Conservation (phyloP, 345 rosid species). For the Brassica nigra region DNA sequence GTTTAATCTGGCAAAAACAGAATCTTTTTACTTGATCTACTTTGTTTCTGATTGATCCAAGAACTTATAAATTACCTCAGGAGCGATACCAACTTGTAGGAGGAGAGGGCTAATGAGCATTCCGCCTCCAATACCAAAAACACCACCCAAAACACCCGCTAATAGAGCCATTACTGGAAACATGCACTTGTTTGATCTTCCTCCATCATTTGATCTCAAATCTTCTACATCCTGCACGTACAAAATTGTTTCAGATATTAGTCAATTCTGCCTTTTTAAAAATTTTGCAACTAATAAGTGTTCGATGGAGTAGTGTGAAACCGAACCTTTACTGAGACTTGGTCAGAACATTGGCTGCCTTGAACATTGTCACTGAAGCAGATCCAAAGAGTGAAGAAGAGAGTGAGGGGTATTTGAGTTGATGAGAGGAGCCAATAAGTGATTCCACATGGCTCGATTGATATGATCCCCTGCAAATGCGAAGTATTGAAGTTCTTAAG, state of each 20-base stretch:
- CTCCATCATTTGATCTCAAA: slow-evolving; percentile 24
- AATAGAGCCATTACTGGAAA: slow-evolving; percentile 74
- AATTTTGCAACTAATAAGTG: neutral
- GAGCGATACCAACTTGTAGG: slow-evolving; percentile 71
- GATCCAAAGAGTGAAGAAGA: slow-evolving; percentile 69
- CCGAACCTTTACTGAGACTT: slow-evolving; percentile 40
- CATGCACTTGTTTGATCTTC: slow-evolving; percentile 44
- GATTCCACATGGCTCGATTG: slow-evolving; percentile 65
- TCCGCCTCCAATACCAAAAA: slow-evolving; percentile 93
- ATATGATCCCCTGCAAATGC: slow-evolving; percentile 58
- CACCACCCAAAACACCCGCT: slow-evolving; percentile 83
- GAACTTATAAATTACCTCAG: slow-evolving; percentile 54
- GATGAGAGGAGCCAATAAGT: slow-evolving; percentile 71
- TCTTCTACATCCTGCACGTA: slow-evolving; percentile 45
- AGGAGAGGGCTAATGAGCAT: slow-evolving; percentile 94
- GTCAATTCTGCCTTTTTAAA: neutral
- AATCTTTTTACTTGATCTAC: neutral
- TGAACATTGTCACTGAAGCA: slow-evolving; percentile 44
- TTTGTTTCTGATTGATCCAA: neutral
- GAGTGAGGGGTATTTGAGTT: slow-evolving; percentile 75
- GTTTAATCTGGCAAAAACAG: neutral
- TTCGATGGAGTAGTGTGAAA: neutral
- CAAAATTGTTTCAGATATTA: neutral
- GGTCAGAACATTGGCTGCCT: slow-evolving; percentile 31
- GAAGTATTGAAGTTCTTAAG: neutral